Conservation (phyloP, 148 eudicot genomes). For the Vaccinium myrtillus region DNA sequence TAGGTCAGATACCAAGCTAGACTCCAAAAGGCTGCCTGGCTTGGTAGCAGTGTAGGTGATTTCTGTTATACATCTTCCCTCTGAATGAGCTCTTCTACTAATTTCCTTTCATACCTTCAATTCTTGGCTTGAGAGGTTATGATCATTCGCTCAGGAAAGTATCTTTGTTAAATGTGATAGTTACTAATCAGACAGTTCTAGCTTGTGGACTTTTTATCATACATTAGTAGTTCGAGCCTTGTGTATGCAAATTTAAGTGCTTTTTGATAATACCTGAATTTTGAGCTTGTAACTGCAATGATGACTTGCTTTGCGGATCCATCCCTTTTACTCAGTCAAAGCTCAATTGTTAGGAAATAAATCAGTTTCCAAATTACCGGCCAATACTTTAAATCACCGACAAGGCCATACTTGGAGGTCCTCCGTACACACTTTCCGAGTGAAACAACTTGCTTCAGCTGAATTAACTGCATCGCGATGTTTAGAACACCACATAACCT, state of each 20-base stretch:
- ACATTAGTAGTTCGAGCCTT: not conserved
- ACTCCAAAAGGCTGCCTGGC: not conserved
- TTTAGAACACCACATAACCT: not conserved
- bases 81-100: not conserved
- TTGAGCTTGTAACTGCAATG: conserved; percentile 2
- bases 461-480: not conserved
- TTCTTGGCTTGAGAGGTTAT: conserved; percentile 4
- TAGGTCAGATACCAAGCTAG: not conserved
- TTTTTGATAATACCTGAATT: not conserved
- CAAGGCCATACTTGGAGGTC: not conserved
- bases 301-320: not conserved
- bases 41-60: not conserved
- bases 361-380: not conserved
- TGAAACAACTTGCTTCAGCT: not conserved
- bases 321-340: not conserved
- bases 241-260: not conserved
- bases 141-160: not conserved
- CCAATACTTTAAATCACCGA: not conserved
- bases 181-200: not conserved
- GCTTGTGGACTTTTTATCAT: not conserved
- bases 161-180: not conserved
- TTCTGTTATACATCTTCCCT: not conserved
- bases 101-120: conserved; percentile 9
- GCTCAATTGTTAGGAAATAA: not conserved
- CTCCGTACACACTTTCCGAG: not conserved